Percentiles rank a stretch among this genome's conserved stretches.
Conservation (phyloP, 129 eudicot species). For the Artemisia tridentata region DNA sequence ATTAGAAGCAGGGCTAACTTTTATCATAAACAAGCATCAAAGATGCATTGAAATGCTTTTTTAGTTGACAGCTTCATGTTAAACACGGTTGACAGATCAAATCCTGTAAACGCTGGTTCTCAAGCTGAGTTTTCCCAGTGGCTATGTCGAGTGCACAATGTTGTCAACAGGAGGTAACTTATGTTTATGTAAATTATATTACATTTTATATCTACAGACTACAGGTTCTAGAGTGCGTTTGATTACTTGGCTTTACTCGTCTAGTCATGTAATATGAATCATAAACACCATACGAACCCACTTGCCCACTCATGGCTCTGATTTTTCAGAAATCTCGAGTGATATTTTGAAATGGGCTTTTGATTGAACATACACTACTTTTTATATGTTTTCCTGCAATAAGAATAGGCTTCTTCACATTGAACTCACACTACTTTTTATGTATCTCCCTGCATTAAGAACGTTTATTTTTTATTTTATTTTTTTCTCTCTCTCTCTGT, state of each 20-base stretch:
- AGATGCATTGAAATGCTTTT: conserved; percentile 4
- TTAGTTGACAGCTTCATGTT: not conserved
- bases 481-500: no score
- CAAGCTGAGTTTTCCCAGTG: conserved; percentile 88
- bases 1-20: not conserved
- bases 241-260: no score
- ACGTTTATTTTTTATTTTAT: no score
- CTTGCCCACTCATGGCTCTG: not conserved
- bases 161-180: conserved; percentile 83
- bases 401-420: not conserved
- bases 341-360: not conserved
- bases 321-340: not conserved
- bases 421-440: not conserved
- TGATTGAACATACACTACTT: no score
- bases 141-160: conserved; percentile 87
- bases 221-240: no score
- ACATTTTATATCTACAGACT: not conserved
- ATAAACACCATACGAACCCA: not conserved
- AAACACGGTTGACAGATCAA: conserved; percentile 49
- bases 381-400: no score
- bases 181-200: not conserved
- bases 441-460: not conserved
- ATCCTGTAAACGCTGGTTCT: conserved; percentile 83
- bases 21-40: conserved; percentile 1
- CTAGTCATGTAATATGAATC: not conserved